phyloP scores from a whole-genome alignment of 2,329 filamentous ascomycete species.

The Claviceps monticola region DNA sequence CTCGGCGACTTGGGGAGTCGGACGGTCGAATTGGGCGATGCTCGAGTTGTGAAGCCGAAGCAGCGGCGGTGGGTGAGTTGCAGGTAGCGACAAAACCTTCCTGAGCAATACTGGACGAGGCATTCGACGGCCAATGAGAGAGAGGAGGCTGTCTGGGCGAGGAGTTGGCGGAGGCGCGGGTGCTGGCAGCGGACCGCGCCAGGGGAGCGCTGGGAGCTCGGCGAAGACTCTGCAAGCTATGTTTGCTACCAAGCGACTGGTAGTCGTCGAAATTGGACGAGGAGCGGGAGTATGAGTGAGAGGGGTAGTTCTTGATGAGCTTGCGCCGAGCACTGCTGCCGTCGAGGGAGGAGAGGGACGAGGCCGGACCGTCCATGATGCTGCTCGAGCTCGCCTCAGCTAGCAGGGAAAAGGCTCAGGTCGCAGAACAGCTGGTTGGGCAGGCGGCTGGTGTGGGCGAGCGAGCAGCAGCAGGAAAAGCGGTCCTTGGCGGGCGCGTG shows the following conservation, averaged over 20 bases:
- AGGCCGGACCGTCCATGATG: conserved; percentile 35
- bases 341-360: conserved; percentile 27
- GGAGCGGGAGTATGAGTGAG: conserved; percentile 27
- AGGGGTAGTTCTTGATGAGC: conserved; percentile 49
- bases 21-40: conserved; percentile 11
- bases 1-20: conserved; percentile 8
- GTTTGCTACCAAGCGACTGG: conserved; percentile 45
- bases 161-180: conserved; percentile 36
- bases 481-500: conserved; percentile 2
- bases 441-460: conserved; percentile 7
- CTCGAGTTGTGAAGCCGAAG: conserved; percentile 7
- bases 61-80: conserved; percentile 1
- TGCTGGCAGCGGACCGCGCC: conserved; percentile 30
- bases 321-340: conserved; percentile 41
- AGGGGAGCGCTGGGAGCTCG: conserved; percentile 46
- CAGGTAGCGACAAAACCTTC: conserved; percentile 29
- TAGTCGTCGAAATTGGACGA: conserved; percentile 41
- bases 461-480: conserved; percentile 6
- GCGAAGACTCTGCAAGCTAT: conserved; percentile 49
- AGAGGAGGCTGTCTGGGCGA: conserved; percentile 32
- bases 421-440: conserved; percentile 4
- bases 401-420: conserved; percentile 10
- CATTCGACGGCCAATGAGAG: conserved; percentile 27
- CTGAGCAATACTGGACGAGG: conserved; percentile 31
- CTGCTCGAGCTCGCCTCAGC: conserved; percentile 10